A percentile compares a stretch with the other conserved stretches of the same genome.
These are phyloP conservation scores for Nannochloropsis gaditana DNA, from an alignment of 108 stramenopile genomes.

Conservation along the genomic window DNA sequence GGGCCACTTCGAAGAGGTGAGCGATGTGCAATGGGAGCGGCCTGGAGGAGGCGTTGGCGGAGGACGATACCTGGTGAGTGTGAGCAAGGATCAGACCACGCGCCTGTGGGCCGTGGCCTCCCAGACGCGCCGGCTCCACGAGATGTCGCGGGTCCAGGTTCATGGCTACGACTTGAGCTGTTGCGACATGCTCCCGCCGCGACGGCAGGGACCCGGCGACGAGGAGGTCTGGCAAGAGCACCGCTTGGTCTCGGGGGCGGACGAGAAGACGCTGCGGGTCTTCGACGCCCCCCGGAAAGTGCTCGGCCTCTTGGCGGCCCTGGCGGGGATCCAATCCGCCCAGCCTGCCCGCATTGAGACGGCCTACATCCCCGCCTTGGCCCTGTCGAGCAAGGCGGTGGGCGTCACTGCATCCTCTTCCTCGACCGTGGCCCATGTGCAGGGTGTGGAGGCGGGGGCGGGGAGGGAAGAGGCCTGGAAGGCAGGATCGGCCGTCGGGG, in stretches of 20 bases:
- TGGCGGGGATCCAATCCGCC: background rate
- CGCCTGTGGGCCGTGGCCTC: background rate
- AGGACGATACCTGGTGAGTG: background rate
- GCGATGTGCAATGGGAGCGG: constrained; percentile 22
- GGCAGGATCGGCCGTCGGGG: background rate
- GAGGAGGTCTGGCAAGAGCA: background rate
- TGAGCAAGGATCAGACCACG: constrained; percentile 11
- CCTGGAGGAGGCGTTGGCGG: background rate
- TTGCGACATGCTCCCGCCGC: background rate
- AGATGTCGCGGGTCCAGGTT: constrained; percentile 5
- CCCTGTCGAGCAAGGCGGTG: constrained; percentile 8
- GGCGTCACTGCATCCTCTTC: background rate
- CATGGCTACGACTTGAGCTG: constrained; percentile 21
- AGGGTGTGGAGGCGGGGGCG: background rate
- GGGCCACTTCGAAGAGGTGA: constrained; percentile 15
- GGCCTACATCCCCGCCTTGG: background rate
- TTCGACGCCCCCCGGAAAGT: constrained; percentile 11
- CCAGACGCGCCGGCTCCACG: background rate
- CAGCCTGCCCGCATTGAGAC: background rate
- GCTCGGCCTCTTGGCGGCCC: background rate
- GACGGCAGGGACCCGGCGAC: background rate
- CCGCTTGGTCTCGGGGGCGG: background rate
- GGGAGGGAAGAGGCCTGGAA: background rate
- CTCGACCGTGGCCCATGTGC: background rate
- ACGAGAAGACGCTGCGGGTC: constrained; percentile 21